A percentile compares a stretch with the other conserved stretches of the same genome.
phyloP scores from a whole-genome alignment of 116 monocot species.

The Iris pallida region DNA sequence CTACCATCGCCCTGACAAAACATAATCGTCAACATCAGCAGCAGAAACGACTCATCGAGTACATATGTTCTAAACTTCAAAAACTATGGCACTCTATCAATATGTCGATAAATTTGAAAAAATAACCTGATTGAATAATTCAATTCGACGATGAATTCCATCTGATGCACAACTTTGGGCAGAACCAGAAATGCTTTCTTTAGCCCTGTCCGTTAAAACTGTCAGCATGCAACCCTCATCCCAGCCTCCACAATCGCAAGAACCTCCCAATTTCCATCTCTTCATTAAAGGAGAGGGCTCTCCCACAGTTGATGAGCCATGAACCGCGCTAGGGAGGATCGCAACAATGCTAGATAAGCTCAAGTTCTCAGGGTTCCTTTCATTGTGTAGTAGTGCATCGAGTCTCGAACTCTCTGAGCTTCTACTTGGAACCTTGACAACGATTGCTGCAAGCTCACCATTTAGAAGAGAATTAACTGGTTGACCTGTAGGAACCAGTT shows the following conservation, averaged over 20 bases:
- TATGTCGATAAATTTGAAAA: not conserved
- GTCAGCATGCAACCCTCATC: slow-evolving; percentile 64
- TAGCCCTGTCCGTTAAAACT: slow-evolving; percentile 22
- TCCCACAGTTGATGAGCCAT: slow-evolving; percentile 37
- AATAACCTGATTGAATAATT: slow-evolving; percentile 35
- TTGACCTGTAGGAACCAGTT: slow-evolving; percentile 16
- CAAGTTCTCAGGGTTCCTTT: not conserved
- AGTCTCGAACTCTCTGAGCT: not conserved
- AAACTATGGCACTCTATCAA: not conserved
- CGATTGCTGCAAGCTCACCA: slow-evolving; percentile 48
- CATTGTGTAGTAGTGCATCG: slow-evolving; percentile 10
- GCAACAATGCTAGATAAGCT: slow-evolving; percentile 19
- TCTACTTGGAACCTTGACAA: slow-evolving; percentile 19
- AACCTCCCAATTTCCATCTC: slow-evolving; percentile 68
- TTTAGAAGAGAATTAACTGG: slow-evolving; percentile 12
- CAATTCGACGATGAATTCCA: slow-evolving; percentile 16
- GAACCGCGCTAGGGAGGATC: slow-evolving; percentile 50
- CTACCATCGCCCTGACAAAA: slow-evolving; percentile 27
- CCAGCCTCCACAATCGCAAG: slow-evolving; percentile 76
- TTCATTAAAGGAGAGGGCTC: slow-evolving; percentile 48
- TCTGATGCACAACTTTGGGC: slow-evolving; percentile 4
- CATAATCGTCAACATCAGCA: not conserved
- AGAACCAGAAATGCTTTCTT: slow-evolving; percentile 11
- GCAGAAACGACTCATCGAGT: not conserved
- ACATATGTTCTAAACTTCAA: not conserved